These are phyloP conservation scores for Reticulascus tulasneorum DNA, from an alignment of 2,329 filamentous ascomycete species.

Conservation along the genomic window DNA sequence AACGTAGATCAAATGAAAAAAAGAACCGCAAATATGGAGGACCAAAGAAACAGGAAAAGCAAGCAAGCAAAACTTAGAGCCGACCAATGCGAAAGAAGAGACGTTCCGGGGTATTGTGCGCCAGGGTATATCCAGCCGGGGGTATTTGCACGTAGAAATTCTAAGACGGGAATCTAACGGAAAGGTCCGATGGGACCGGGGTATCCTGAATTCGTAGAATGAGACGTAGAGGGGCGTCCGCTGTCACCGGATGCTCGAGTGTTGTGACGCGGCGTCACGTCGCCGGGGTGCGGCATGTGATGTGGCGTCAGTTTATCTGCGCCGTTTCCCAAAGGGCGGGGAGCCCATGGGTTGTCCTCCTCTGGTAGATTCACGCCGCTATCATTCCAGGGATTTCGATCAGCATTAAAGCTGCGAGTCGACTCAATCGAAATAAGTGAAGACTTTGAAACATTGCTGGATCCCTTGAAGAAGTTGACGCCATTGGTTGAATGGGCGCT, in stretches of 20 bases:
- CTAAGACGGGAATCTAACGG: conserved; percentile 62
- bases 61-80: conserved; percentile 30
- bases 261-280: conserved; percentile 79
- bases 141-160: conserved; percentile 52
- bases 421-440: conserved; percentile 96
- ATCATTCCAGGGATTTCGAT: conserved; percentile 97
- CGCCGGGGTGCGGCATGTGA: conserved; percentile 66
- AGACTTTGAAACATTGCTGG: conserved; percentile 85
- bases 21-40: conserved; percentile 15
- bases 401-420: conserved; percentile 81
- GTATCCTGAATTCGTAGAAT: conserved; percentile 96
- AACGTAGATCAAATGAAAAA: conserved; percentile 13
- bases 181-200: conserved; percentile 86
- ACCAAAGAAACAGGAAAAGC: conserved; percentile 20
- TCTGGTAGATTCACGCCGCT: conserved; percentile 92
- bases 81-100: conserved; percentile 44
- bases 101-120: conserved; percentile 52
- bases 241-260: conserved; percentile 84
- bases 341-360: conserved; percentile 69
- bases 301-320: conserved; percentile 57
- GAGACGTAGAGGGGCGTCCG: conserved; percentile 87
- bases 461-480: conserved; percentile 91
- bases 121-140: conserved; percentile 64
- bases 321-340: conserved; percentile 62
- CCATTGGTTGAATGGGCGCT: conserved; percentile 76